Conservation (phyloP, 192 early-diverging fungal genomes). For the Gamsiella multidivaricata region DNA sequence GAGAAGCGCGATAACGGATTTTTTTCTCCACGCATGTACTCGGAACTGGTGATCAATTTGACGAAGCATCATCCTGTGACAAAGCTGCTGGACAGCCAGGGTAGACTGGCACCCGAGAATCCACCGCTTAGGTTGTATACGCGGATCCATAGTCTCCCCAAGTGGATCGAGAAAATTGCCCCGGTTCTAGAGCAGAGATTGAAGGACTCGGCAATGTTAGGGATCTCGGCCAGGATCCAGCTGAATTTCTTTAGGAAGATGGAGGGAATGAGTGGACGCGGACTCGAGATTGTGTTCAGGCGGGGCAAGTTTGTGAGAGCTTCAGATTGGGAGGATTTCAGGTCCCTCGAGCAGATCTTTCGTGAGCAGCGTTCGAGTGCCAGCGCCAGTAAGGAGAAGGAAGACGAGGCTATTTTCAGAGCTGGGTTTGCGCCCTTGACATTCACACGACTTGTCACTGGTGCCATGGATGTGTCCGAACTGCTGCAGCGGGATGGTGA, state of each 20-base stretch:
- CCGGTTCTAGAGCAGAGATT: conserved; percentile 28
- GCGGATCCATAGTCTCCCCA: conserved; percentile 12
- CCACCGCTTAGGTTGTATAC: conserved; percentile 8
- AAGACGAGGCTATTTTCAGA: not conserved
- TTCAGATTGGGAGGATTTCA: conserved; percentile 12
- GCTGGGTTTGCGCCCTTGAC: conserved; percentile 13
- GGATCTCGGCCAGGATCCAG: conserved; percentile 2
- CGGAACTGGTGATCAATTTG: conserved; percentile 3
- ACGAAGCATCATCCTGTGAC: conserved; percentile 7
- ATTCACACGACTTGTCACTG: conserved; percentile 21
- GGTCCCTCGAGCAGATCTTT: not conserved
- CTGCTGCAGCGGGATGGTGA: conserved; percentile 12
- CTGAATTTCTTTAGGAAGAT: conserved; percentile 13
- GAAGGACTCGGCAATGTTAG: not conserved
- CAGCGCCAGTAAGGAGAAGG: not conserved
- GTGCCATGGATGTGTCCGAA: conserved; percentile 2
- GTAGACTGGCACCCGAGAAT: not conserved
- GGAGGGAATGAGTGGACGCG: conserved; percentile 9
- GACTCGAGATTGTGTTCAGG: conserved; percentile 13
- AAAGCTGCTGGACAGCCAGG: conserved; percentile 2
- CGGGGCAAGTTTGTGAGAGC: conserved; percentile 1
- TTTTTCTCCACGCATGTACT: not conserved
- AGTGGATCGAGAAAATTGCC: conserved; percentile 22
- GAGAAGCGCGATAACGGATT: not conserved
- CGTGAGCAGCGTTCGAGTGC: not conserved